Evolutionary conservation across 1,139 yeast species (phyloP).

Genomic region (Kluyveromyces sp.): DNA sequence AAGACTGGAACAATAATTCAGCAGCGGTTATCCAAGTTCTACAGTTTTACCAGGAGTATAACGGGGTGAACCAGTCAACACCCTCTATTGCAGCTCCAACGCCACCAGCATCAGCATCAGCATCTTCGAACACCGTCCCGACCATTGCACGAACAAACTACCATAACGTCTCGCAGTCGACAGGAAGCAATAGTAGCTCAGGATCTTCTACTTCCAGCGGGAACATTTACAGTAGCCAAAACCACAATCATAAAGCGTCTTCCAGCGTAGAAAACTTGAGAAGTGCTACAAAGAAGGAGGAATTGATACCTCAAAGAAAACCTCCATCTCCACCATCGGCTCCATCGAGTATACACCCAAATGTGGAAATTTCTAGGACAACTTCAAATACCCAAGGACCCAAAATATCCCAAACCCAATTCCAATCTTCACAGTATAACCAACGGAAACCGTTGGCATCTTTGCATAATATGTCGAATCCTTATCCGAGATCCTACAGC

Average conservation of each 20-base stretch:
- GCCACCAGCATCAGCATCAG: conserved; percentile 7
- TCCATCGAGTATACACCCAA: conserved; percentile 8
- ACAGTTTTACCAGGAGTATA: conserved; percentile 60
- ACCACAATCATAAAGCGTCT: neutral
- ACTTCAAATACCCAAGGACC: conserved; percentile 12
- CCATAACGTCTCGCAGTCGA: conserved; percentile 1
- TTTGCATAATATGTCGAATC: conserved; percentile 7
- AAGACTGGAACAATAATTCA: conserved; percentile 78
- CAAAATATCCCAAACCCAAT: neutral
- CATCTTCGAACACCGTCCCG: conserved; percentile 9
- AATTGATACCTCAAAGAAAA: conserved; percentile 39
- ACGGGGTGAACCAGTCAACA: conserved; percentile 20
- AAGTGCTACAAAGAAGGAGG: conserved; percentile 9
- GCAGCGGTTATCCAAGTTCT: conserved; percentile 87
- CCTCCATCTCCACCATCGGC: conserved; percentile 41
- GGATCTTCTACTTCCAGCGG: conserved; percentile 10
- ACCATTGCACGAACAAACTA: conserved; percentile 7
- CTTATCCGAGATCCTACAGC: conserved; percentile 4
- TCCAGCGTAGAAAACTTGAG: neutral
- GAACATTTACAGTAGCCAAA: neutral
- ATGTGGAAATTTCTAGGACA: conserved; percentile 11
- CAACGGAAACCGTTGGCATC: conserved; percentile 6
- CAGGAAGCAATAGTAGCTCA: conserved; percentile 10
- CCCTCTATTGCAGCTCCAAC: neutral
- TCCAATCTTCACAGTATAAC: conserved; percentile 5